These are phyloP conservation scores for Kwoniella shivajii DNA, from an alignment of 1,284 basidiomycete genomes.

Conservation along the genomic window DNA sequence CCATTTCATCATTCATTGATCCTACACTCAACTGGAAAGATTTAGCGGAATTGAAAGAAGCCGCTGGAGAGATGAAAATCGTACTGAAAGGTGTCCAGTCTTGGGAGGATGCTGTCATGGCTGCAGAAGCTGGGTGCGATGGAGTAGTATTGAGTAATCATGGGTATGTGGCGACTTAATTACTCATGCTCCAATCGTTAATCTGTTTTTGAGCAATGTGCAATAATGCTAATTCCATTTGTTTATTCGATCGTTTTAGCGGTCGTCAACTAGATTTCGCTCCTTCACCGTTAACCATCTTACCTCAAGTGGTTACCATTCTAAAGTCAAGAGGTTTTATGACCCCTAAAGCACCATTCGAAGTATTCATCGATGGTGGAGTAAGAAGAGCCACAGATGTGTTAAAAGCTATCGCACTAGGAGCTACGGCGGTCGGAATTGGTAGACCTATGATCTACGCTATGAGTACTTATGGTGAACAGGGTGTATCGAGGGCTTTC, in stretches of 20 bases:
- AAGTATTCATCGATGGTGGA: conserved; percentile 89
- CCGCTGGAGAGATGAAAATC: conserved; percentile 83
- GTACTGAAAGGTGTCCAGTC: conserved; percentile 90
- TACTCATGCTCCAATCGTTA: conserved; percentile 16
- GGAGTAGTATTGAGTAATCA: conserved; percentile 89
- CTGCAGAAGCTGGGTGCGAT: conserved; percentile 77
- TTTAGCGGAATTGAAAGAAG: conserved; percentile 81
- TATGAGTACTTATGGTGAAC: conserved; percentile 82
- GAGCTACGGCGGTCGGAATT: conserved; percentile 70
- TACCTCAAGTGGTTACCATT: conserved; percentile 80
- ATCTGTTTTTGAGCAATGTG: background rate
- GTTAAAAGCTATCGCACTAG: conserved; percentile 87
- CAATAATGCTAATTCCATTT: background rate
- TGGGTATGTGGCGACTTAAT: conserved; percentile 55
- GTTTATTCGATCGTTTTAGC: conserved; percentile 20
- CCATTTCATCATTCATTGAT: conserved; percentile 96
- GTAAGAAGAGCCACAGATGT: conserved; percentile 89
- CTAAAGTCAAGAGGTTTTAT: conserved; percentile 67
- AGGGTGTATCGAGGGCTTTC: conserved; percentile 74
- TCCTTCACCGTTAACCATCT: conserved; percentile 83
- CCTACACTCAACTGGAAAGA: conserved; percentile 85
- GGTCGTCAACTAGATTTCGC: conserved; percentile 91
- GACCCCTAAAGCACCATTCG: conserved; percentile 60
- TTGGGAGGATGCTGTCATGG: conserved; percentile 90
- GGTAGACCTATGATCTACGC: conserved; percentile 87